phyloP scores from a whole-genome alignment of 2,329 filamentous ascomycete species.

The Ramularia collo-cygni region DNA sequence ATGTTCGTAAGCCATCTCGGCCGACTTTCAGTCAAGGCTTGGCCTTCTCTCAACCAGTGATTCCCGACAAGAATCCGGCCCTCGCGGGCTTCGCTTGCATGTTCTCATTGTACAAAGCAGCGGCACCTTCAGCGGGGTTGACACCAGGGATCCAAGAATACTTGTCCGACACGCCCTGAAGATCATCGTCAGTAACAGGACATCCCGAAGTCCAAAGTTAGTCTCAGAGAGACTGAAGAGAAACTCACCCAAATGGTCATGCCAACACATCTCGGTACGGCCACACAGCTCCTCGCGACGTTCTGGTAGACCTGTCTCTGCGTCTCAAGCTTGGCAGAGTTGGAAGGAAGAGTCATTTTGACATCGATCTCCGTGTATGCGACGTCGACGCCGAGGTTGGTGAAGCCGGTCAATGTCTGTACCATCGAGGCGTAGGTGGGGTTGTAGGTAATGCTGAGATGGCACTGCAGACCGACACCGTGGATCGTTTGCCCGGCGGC shows the following conservation, averaged over 20 bases:
- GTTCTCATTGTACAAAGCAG: background rate
- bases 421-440: slow-evolving; percentile 2
- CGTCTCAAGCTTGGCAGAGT: background rate
- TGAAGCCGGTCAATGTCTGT: background rate
- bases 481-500: slow-evolving; percentile 28
- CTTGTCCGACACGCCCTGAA: background rate
- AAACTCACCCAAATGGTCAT: slow-evolving; percentile 4
- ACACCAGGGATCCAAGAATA: slow-evolving; percentile 1
- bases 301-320: background rate
- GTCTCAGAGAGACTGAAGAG: background rate
- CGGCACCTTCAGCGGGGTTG: background rate
- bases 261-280: slow-evolving; percentile 1
- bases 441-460: slow-evolving; percentile 35
- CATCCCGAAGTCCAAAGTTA: background rate
- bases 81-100: slow-evolving; percentile 1
- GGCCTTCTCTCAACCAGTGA: background rate
- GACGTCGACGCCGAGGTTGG: slow-evolving; percentile 1
- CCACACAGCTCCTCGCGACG: background rate
- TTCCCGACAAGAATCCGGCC: background rate
- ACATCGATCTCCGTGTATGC: slow-evolving; percentile 1
- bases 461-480: slow-evolving; percentile 46
- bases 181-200: background rate
- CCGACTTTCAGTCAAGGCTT: background rate
- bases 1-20: background rate
- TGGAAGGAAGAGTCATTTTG: background rate